Evolutionary conservation across 2,329 filamentous ascomycete species (phyloP).

Genomic region (Harringtonia aguacate): DNA sequence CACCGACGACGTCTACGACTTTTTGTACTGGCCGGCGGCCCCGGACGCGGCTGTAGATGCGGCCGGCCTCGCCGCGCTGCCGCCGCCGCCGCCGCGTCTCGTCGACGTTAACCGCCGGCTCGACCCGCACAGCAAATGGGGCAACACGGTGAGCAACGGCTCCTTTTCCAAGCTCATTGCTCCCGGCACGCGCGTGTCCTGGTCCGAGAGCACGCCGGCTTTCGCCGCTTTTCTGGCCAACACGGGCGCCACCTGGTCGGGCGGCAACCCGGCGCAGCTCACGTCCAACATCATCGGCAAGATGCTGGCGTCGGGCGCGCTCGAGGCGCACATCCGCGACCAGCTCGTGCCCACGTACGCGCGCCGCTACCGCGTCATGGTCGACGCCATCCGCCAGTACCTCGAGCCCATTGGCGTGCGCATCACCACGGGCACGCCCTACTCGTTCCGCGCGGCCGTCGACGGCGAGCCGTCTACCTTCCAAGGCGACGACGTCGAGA

Average conservation of each 20-base stretch:
- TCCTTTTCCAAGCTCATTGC: slow-evolving; percentile 58
- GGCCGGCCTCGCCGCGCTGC: slow-evolving; percentile 54
- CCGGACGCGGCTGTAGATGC: too few relatives aligned
- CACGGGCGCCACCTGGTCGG: slow-evolving; percentile 17
- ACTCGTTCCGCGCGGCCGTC: not conserved
- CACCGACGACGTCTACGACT: slow-evolving; percentile 64
- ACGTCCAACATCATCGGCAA: slow-evolving; percentile 26
- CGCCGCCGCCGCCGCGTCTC: slow-evolving; percentile 40
- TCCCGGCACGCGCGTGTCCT: slow-evolving; percentile 51
- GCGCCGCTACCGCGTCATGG: slow-evolving; percentile 6
- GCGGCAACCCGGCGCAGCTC: slow-evolving; percentile 18
- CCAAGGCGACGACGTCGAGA: slow-evolving; percentile 5
- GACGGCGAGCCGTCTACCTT: too few relatives aligned
- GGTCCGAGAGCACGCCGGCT: slow-evolving; percentile 49
- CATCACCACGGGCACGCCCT: slow-evolving; percentile 2
- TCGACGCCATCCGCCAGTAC: slow-evolving; percentile 2
- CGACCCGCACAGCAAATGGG: slow-evolving; percentile 42
- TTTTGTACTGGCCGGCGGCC: slow-evolving; percentile 39
- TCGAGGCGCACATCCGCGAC: slow-evolving; percentile 41
- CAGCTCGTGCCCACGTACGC: slow-evolving; percentile 23
- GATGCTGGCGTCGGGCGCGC: slow-evolving; percentile 37
- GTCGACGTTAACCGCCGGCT: slow-evolving; percentile 50
- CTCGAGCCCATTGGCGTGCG: slow-evolving; percentile 4
- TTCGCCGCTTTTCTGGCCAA: slow-evolving; percentile 38
- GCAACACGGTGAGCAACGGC: slow-evolving; percentile 56